These are phyloP conservation scores for Chlorella ohadii DNA, from an alignment of 139 green algal genomes.

Conservation along the genomic window DNA sequence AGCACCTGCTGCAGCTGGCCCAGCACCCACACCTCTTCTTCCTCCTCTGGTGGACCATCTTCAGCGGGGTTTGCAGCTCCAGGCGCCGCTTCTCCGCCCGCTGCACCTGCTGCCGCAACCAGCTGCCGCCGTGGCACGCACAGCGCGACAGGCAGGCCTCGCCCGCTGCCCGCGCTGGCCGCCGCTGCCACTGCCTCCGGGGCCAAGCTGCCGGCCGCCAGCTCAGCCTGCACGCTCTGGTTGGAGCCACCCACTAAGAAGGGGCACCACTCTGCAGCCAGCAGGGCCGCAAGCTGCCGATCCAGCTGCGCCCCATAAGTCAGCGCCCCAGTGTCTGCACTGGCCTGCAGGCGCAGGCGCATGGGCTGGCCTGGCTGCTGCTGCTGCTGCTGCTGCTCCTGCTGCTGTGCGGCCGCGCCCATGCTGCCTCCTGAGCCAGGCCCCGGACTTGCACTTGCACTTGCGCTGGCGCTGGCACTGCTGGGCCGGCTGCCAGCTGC, in stretches of 20 bases:
- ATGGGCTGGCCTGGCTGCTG: neutral
- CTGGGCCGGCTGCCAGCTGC: neutral
- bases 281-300: slow-evolving; percentile 3
- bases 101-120: neutral
- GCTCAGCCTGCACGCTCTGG: slow-evolving; percentile 17
- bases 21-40: slow-evolving; percentile 10
- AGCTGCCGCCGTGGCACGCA: neutral
- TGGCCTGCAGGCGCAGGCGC: neutral
- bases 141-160: slow-evolving; percentile 3
- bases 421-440: neutral
- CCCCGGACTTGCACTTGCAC: neutral
- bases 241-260: neutral
- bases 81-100: neutral
- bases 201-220: slow-evolving; percentile 3
- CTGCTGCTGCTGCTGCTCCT: neutral
- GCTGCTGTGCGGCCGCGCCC: neutral
- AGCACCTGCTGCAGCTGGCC: slow-evolving; percentile 1
- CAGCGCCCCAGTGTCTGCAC: neutral
- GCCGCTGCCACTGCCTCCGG: slow-evolving; percentile 4
- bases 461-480: neutral
- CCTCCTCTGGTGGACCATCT: neutral
- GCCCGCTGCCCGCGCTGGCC: neutral
- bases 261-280: slow-evolving; percentile 6
- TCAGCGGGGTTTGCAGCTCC: no score
- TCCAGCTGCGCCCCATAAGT: neutral